Conservation (phyloP, 306 rosid genomes). For the Vicia villosa region DNA sequence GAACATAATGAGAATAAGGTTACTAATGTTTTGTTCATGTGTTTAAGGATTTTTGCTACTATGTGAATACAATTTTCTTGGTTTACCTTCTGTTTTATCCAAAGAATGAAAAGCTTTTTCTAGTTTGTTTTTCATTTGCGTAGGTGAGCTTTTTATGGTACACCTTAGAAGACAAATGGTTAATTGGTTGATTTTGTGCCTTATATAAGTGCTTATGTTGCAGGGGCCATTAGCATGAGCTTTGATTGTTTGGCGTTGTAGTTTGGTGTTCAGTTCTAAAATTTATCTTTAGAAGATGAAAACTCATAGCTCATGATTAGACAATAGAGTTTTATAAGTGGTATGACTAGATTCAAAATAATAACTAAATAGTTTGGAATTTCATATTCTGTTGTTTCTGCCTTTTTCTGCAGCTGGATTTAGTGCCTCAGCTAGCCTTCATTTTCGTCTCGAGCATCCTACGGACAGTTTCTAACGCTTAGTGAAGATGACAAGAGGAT, state of each 20-base stretch:
- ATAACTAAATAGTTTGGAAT: too few relatives aligned
- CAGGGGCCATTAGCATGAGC: slow-evolving; percentile 99
- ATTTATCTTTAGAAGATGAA: too few relatives aligned
- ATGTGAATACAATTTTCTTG: slow-evolving; percentile 91
- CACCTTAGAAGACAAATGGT: not conserved
- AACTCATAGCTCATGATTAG: too few relatives aligned
- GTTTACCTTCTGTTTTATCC: slow-evolving; percentile 74
- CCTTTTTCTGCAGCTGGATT: too few relatives aligned
- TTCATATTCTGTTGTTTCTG: too few relatives aligned
- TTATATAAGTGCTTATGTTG: slow-evolving; percentile 22
- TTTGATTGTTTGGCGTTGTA: slow-evolving; percentile 94
- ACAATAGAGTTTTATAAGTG: too few relatives aligned
- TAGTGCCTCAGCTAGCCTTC: too few relatives aligned
- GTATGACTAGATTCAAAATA: too few relatives aligned
- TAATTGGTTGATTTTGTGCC: slow-evolving; percentile 26
- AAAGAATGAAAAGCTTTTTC: slow-evolving; percentile 81
- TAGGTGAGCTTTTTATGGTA: slow-evolving; percentile 63
- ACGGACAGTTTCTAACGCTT: too few relatives aligned
- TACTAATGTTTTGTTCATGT: slow-evolving; percentile 36
- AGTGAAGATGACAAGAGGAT: too few relatives aligned
- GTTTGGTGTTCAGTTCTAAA: slow-evolving; percentile 85
- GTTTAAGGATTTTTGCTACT: slow-evolving; percentile 89
- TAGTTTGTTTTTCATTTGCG: slow-evolving; percentile 93
- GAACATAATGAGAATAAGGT: slow-evolving; percentile 6
- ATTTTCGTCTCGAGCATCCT: too few relatives aligned